Percentiles rank a stretch among this genome's conserved stretches.
phyloP scores from a whole-genome alignment of 2,329 filamentous ascomycete species.

The Sporothrix sp. region DNA sequence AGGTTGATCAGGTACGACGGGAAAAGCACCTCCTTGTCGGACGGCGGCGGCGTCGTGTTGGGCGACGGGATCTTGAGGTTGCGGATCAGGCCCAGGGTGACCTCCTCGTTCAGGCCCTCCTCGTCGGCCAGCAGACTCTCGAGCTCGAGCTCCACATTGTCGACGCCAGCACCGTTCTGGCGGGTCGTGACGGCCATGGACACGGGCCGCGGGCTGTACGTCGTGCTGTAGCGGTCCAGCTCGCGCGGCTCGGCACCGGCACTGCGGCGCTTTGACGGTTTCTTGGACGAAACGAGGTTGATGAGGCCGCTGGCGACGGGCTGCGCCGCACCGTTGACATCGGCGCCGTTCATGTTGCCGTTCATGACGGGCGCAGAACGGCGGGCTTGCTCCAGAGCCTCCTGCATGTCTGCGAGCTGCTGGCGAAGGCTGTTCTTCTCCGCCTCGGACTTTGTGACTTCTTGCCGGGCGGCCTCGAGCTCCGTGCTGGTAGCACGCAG shows the following conservation, averaged over 20 bases:
- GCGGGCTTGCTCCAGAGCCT: slow-evolving; percentile 83
- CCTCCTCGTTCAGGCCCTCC: slow-evolving; percentile 91
- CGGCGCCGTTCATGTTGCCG: slow-evolving; percentile 41
- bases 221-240: slow-evolving; percentile 78
- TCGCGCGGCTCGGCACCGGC: slow-evolving; percentile 79
- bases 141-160: slow-evolving; percentile 91
- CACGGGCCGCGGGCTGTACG: slow-evolving; percentile 89
- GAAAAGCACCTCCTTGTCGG: slow-evolving; percentile 97
- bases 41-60: slow-evolving; percentile 76
- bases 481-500: slow-evolving; percentile 71
- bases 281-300: slow-evolving; percentile 94
- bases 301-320: slow-evolving; percentile 67
- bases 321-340: slow-evolving; percentile 27
- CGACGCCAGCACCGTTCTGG: slow-evolving; percentile 59
- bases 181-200: slow-evolving; percentile 82
- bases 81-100: slow-evolving; percentile 88
- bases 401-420: slow-evolving; percentile 81
- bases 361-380: slow-evolving; percentile 61
- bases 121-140: slow-evolving; percentile 91
- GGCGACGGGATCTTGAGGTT: slow-evolving; percentile 94
- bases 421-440: slow-evolving; percentile 81
- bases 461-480: slow-evolving; percentile 66
- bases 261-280: slow-evolving; percentile 78
- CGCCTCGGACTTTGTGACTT: slow-evolving; percentile 65
- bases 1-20: slow-evolving; percentile 98